Evolutionary conservation across 1,284 basidiomycete genomes (phyloP).

Genomic region (Malassezia cuniculi): DNA sequence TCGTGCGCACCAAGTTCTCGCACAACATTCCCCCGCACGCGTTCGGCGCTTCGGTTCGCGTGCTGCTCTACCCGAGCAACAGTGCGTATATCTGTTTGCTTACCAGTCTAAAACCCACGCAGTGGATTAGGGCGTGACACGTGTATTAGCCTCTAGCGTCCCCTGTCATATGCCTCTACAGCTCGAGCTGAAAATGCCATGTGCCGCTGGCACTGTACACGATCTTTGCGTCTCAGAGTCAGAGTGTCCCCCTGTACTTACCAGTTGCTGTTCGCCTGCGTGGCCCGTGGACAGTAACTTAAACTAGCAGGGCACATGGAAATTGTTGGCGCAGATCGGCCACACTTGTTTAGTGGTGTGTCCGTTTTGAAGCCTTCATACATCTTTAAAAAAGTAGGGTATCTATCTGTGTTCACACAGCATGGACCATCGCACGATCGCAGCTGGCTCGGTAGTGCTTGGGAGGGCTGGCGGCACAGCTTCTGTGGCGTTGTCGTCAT

Average conservation of each 20-base stretch:
- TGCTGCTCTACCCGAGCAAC: conserved; percentile 55
- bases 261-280: conserved; percentile 7
- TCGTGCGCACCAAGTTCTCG: conserved; percentile 94
- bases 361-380: conserved; percentile 35
- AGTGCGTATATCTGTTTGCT: conserved; percentile 6
- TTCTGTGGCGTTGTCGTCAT: too few species aligned
- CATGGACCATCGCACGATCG: conserved; percentile 1
- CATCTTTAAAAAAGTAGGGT: conserved; percentile 12
- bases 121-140: conserved; percentile 2
- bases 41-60: conserved; percentile 85
- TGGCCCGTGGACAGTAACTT: conserved; percentile 15
- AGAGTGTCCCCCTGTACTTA: conserved; percentile 10
- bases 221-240: background rate
- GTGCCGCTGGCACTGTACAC: too few species aligned
- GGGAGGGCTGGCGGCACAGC: too few species aligned
- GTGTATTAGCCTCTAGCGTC: conserved; percentile 7
- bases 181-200: conserved; percentile 10
- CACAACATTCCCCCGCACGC: conserved; percentile 89
- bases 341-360: conserved; percentile 15
- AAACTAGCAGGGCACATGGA: conserved; percentile 31
- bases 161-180: conserved; percentile 6
- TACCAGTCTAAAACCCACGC: conserved; percentile 9
- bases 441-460: conserved; percentile 2
- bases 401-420: conserved; percentile 5
- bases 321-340: conserved; percentile 29